Conservation (phyloP, 2,329 filamentous ascomycete species). For the Beauveria sp. region DNA sequence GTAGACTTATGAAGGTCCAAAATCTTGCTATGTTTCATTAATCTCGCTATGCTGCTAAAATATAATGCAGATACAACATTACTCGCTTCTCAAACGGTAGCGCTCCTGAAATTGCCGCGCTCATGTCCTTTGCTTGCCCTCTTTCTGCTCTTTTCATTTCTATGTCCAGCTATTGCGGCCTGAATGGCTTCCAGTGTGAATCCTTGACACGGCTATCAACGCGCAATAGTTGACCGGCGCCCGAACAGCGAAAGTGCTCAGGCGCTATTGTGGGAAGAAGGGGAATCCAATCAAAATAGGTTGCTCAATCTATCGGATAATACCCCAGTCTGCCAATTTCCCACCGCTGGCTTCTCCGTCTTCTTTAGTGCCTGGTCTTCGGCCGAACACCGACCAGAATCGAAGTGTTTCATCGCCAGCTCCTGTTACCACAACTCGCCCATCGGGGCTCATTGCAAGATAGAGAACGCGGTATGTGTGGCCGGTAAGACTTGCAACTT, state of each 20-base stretch:
- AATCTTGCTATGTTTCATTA: neutral
- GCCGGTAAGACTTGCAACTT: constrained; percentile 88
- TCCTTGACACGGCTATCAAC: no score
- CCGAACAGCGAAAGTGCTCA: neutral
- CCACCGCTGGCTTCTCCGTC: constrained; percentile 54
- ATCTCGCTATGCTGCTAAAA: constrained; percentile 9
- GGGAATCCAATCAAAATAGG: neutral
- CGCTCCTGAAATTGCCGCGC: neutral
- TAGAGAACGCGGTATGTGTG: constrained; percentile 97
- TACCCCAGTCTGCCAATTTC: constrained; percentile 69
- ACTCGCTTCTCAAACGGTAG: constrained; percentile 4
- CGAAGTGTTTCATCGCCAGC: constrained; percentile 92
- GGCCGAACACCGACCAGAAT: constrained; percentile 95
- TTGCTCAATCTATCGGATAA: constrained; percentile 55
- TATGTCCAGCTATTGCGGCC: neutral
- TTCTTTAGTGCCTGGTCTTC: constrained; percentile 64
- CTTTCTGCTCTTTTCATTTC: neutral
- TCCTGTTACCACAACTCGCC: constrained; percentile 86
- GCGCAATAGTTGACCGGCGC: neutral
- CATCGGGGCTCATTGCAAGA: constrained; percentile 94
- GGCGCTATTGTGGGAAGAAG: no score
- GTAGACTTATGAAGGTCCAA: neutral
- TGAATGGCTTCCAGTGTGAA: no score
- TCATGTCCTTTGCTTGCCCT: neutral
- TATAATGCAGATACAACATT: constrained; percentile 4